phyloP scores from a whole-genome alignment of 164 flowering plant species.

The Tetrastigma voinierianum region DNA sequence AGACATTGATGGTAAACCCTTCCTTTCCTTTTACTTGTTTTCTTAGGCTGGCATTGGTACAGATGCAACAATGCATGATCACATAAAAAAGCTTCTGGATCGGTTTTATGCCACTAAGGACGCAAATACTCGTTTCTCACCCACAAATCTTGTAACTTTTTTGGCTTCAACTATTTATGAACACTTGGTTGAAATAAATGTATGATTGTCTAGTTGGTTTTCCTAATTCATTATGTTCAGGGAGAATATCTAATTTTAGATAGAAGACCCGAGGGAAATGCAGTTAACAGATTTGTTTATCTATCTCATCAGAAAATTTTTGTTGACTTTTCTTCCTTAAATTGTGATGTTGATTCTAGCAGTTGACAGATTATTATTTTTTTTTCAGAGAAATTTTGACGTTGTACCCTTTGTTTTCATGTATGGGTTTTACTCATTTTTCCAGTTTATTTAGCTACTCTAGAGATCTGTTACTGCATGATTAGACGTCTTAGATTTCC shows the following conservation, averaged over 20 bases:
- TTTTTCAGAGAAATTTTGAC: not conserved
- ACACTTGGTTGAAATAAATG: no score
- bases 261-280: no score
- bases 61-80: slow-evolving; percentile 99
- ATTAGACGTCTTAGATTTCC: not conserved
- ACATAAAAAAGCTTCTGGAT: slow-evolving; percentile 95
- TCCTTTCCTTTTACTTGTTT: slow-evolving; percentile 12
- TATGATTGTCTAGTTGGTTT: not conserved
- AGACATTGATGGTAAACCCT: not conserved
- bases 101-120: slow-evolving; percentile 94
- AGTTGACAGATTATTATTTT: not conserved
- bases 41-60: slow-evolving; percentile 94
- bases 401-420: not conserved
- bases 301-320: no score
- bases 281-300: no score
- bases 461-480: not conserved
- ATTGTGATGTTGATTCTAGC: no score
- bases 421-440: not conserved
- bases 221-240: not conserved
- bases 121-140: slow-evolving; percentile 78
- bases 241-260: no score
- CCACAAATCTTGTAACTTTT: slow-evolving; percentile 77
- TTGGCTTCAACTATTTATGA: slow-evolving; percentile 1
- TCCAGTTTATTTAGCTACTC: not conserved
- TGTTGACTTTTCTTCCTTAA: no score